phyloP scores from a whole-genome alignment of 352 stramenopile species.

The Elongisporangium senticosum region DNA sequence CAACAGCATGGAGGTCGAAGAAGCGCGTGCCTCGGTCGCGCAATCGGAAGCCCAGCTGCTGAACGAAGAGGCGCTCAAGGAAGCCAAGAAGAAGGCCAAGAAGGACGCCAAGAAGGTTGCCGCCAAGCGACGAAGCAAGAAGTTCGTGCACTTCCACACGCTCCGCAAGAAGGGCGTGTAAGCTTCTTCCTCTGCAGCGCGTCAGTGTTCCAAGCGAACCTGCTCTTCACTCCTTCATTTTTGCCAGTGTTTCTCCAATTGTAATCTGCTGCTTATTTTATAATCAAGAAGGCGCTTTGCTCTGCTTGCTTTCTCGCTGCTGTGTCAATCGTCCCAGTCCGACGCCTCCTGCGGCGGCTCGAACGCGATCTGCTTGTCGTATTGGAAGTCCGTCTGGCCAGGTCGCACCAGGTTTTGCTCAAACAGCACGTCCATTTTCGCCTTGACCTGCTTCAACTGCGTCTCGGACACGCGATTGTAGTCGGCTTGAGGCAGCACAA shows the following conservation, averaged over 20 bases:
- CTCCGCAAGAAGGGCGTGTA: conserved; percentile 86
- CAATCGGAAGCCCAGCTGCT: conserved; percentile 43
- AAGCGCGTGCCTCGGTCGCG: conserved; percentile 20
- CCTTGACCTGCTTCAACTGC: conserved; percentile 63
- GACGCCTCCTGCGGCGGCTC: conserved; percentile 32
- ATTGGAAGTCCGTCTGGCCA: conserved; percentile 47
- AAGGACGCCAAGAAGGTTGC: conserved; percentile 46
- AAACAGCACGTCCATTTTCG: conserved; percentile 70
- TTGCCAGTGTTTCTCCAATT: conserved; percentile 5
- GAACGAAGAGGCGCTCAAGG: conserved; percentile 36
- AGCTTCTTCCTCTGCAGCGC: conserved; percentile 6
- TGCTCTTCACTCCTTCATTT: background rate
- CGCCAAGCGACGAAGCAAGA: conserved; percentile 53
- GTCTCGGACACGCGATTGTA: conserved; percentile 76
- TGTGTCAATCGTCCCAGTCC: conserved; percentile 61
- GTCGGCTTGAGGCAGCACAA: conserved; percentile 46
- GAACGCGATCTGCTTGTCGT: conserved; percentile 68
- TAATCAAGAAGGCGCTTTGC: conserved; percentile 16
- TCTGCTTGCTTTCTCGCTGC: conserved; percentile 1
- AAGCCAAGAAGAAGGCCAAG: conserved; percentile 54
- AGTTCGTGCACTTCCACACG: conserved; percentile 84
- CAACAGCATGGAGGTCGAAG: conserved; percentile 32
- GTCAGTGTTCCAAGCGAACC: background rate
- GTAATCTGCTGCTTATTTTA: conserved; percentile 60
- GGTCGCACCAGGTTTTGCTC: conserved; percentile 53